Evolutionary conservation across 495 filamentous ascomycete genomes (phyloP).

Genomic region (Lepraria neglecta): DNA sequence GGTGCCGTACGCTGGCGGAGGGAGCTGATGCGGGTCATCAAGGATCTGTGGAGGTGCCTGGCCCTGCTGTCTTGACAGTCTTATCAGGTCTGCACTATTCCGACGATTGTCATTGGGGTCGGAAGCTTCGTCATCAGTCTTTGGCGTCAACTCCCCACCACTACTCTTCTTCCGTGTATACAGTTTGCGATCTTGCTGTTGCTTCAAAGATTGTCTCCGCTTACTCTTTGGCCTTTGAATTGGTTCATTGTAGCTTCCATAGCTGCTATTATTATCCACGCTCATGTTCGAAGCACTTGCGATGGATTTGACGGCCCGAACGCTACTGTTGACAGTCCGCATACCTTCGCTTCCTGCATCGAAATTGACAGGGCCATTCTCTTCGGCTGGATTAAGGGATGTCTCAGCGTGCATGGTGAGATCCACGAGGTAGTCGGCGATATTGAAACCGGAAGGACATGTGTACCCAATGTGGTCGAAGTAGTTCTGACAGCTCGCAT

Average conservation of each 20-base stretch:
- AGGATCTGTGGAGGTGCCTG: constrained; percentile 54
- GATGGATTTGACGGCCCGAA: constrained; percentile 84
- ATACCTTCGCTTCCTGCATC: constrained; percentile 40
- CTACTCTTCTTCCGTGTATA: constrained; percentile 70
- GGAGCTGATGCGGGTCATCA: constrained; percentile 73
- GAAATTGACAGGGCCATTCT: constrained; percentile 40
- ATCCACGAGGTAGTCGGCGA: constrained; percentile 95
- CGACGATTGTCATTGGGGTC: constrained; percentile 60
- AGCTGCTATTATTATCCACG: constrained; percentile 47
- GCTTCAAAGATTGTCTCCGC: constrained; percentile 67
- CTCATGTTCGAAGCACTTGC: constrained; percentile 69
- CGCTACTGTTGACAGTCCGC: constrained; percentile 78
- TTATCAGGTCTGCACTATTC: constrained; percentile 57
- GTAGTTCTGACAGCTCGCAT: constrained; percentile 82
- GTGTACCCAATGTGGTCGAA: constrained; percentile 86
- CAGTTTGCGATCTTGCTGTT: constrained; percentile 81
- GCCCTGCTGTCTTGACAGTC: constrained; percentile 61
- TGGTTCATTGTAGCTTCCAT: constrained; percentile 55
- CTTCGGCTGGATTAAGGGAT: constrained; percentile 51
- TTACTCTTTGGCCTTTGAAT: constrained; percentile 55
- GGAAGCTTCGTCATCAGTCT: constrained; percentile 61
- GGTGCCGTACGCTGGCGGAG: constrained; percentile 53
- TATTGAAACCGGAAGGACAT: constrained; percentile 96
- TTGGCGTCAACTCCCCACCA: constrained; percentile 54
- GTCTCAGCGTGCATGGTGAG: constrained; percentile 89